Evolutionary conservation across 2,329 filamentous ascomycete species (phyloP).

Genomic region (Clarireedia monteithiana): DNA sequence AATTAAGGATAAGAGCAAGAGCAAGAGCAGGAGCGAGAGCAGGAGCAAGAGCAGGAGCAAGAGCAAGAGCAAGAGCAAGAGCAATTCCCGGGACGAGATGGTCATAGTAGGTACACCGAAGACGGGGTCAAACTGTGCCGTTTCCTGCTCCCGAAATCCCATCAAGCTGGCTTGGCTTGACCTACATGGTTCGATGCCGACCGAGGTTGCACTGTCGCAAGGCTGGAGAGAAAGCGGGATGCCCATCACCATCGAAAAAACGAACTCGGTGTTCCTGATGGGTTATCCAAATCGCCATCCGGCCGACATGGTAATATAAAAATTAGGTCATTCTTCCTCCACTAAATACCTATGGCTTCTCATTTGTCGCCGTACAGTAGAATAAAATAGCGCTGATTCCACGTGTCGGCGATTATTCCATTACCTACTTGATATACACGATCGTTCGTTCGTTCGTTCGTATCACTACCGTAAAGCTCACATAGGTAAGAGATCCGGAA

Average conservation of each 20-base stretch:
- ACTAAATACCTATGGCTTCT: not conserved
- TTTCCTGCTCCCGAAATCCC: too few species aligned
- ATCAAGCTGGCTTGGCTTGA: too few species aligned
- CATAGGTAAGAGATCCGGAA: not conserved
- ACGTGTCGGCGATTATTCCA: not conserved
- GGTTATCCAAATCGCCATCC: not conserved
- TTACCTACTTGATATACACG: not conserved
- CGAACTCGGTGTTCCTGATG: not conserved
- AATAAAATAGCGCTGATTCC: conserved; percentile 1
- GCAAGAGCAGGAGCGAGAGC: too few species aligned
- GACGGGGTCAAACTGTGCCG: too few species aligned
- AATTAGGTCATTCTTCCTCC: not conserved
- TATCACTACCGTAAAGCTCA: not conserved
- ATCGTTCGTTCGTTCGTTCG: not conserved
- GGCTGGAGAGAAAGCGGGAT: not conserved
- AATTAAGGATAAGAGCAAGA: too few species aligned
- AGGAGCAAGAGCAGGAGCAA: too few species aligned
- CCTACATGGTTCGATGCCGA: not conserved
- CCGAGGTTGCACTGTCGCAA: not conserved
- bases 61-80: too few species aligned
- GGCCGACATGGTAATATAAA: not conserved
- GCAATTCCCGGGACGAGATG: too few species aligned
- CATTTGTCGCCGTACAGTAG: not conserved
- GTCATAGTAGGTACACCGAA: too few species aligned
- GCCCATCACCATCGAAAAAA: not conserved